phyloP scores from a whole-genome alignment of 257 asterid species.

The Forsythia suspensa region DNA sequence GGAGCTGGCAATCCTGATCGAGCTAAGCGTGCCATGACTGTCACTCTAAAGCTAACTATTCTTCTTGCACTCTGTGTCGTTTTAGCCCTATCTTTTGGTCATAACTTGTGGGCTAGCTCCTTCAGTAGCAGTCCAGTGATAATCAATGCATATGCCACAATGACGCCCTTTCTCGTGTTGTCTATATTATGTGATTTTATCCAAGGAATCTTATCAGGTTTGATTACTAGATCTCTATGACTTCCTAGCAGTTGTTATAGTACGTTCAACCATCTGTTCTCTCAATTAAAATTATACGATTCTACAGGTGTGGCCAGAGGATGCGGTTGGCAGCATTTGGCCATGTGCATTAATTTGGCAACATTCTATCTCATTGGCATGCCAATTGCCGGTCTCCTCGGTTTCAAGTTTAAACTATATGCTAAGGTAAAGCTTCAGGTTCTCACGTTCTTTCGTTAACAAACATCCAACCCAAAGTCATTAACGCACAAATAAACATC shows the following conservation, averaged over 20 bases:
- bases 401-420: constrained; percentile 48
- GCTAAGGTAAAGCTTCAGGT: constrained; percentile 45
- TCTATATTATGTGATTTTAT: constrained; percentile 58
- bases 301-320: constrained; percentile 75
- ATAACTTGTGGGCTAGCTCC: constrained; percentile 59
- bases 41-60: constrained; percentile 53
- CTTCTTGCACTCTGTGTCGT: constrained; percentile 42
- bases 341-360: constrained; percentile 53
- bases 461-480: neutral
- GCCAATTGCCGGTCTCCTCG: constrained; percentile 56
- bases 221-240: neutral
- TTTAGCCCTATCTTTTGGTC: constrained; percentile 50
- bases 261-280: neutral
- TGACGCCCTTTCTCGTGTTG: constrained; percentile 59
- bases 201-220: constrained; percentile 75
- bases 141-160: constrained; percentile 42
- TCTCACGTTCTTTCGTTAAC: neutral
- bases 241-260: neutral
- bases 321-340: constrained; percentile 77
- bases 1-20: constrained; percentile 61
- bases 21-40: constrained; percentile 70
- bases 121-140: constrained; percentile 63
- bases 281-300: neutral
- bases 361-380: constrained; percentile 66
- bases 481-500: too few relatives aligned